Conservation (phyloP, 2,329 filamentous ascomycete genomes). For the Zymoseptoria crescenta region DNA sequence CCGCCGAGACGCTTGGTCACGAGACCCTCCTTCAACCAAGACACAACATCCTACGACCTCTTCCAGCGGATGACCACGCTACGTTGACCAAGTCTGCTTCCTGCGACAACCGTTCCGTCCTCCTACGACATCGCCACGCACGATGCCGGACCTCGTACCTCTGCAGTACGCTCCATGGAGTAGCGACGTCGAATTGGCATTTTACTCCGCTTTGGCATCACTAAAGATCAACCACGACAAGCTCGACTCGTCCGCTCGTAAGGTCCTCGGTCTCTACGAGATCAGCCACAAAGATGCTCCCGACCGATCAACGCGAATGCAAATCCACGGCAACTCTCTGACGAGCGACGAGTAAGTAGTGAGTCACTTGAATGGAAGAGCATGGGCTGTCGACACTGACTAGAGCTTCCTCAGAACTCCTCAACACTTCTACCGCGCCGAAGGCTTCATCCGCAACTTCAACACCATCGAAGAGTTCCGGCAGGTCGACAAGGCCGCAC, state of each 20-base stretch:
- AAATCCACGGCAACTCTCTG: constrained; percentile 79
- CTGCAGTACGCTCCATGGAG: constrained; percentile 81
- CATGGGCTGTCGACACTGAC: neutral
- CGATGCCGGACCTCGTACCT: constrained; percentile 19
- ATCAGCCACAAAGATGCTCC: constrained; percentile 63
- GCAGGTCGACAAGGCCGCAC: constrained; percentile 67
- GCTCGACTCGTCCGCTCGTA: constrained; percentile 85
- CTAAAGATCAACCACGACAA: constrained; percentile 96
- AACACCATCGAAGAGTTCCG: constrained; percentile 94
- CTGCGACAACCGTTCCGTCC: neutral
- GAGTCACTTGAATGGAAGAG: neutral
- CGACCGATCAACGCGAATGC: constrained; percentile 76
- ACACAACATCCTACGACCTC: neutral
- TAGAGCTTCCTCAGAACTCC: constrained; percentile 47
- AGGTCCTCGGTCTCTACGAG: constrained; percentile 82
- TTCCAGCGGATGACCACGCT: neutral
- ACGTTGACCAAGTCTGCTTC: neutral
- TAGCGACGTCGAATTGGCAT: constrained; percentile 90
- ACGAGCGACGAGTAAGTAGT: constrained; percentile 68
- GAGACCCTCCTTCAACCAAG: neutral
- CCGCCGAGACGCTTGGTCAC: neutral
- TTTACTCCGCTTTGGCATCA: constrained; percentile 85
- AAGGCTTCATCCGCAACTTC: constrained; percentile 91
- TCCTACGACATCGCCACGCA: constrained; percentile 1
- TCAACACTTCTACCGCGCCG: constrained; percentile 67